A percentile compares a stretch with the other conserved stretches of the same genome.
phyloP scores from a whole-genome alignment of 192 early-diverging fungal species.

The Coemansia interrupta region DNA sequence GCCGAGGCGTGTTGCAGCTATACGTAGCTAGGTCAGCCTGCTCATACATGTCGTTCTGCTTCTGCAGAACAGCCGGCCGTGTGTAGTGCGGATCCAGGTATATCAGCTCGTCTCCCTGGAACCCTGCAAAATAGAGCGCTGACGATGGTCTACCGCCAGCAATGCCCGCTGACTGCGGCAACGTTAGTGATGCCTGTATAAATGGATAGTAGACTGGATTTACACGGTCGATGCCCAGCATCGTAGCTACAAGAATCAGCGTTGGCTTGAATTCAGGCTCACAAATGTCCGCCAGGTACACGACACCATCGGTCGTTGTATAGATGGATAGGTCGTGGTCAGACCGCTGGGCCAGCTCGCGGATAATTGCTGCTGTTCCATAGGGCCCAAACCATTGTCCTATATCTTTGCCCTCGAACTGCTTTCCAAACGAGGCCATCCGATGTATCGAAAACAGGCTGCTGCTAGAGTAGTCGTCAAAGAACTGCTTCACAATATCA shows the following conservation, averaged over 20 bases:
- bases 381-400: slow-evolving; percentile 98
- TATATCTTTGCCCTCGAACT: slow-evolving; percentile 78
- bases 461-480: slow-evolving; percentile 67
- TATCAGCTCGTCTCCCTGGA: slow-evolving; percentile 70
- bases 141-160: slow-evolving; percentile 95
- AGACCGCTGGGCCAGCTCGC: slow-evolving; percentile 17
- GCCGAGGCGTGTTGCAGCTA: slow-evolving; percentile 73
- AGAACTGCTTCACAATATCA: slow-evolving; percentile 72
- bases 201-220: slow-evolving; percentile 80
- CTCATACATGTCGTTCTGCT: slow-evolving; percentile 16
- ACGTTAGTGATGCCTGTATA: slow-evolving; percentile 66
- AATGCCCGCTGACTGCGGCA: slow-evolving; percentile 82
- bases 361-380: slow-evolving; percentile 41
- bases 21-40: slow-evolving; percentile 71
- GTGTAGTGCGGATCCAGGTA: slow-evolving; percentile 93
- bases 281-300: slow-evolving; percentile 60
- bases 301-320: slow-evolving; percentile 76
- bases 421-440: slow-evolving; percentile 78
- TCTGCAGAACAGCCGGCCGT: slow-evolving; percentile 55
- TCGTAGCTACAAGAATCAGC: slow-evolving; percentile 80
- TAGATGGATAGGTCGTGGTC: slow-evolving; percentile 60
- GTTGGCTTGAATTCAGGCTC: slow-evolving; percentile 58
- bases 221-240: slow-evolving; percentile 85
- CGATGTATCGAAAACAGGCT: slow-evolving; percentile 90
- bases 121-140: slow-evolving; percentile 88